Base-by-base conservation (phyloP, 768 basidiomycete genomes). In the Boletus edulis region DNA sequence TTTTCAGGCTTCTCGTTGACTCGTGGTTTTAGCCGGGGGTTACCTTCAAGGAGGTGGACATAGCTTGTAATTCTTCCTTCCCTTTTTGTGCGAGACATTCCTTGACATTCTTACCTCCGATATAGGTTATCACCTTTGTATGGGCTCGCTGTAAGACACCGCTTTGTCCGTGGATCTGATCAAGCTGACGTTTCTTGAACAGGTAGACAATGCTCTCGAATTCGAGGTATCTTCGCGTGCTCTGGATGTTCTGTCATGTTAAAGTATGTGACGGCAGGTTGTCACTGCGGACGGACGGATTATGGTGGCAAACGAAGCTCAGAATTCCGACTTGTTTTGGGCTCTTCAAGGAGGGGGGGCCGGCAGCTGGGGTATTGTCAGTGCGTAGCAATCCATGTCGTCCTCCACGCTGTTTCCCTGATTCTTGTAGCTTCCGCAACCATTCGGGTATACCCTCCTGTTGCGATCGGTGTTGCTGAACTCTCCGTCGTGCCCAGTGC, bases 301-400 rank as follows among this genome's bases (percentile, higher is more conserved):
- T 32, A 63, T 76, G 46, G 72, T 61, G 0, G 77, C 66, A 18
- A 83, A 82, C 54, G 62, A 66, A 4, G 68, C 70, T 53, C 68
- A 72, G 39, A 71, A 82, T 60, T 10, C 68, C 3, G 78, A 82
- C 52, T 69, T 83, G 6, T 83, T 81, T 65, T 83, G 79, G 78
- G 83, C 82, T 2, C 60, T 82, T 22, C 70, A 80, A 29, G 82
- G 81, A 7, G 79, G 78, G 0, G 81, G 81, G 0, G 79, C 77
- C 0, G 77, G 79, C n/a, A 81, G 75, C 12, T 82, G 69, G 59
- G 81, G 77, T 12, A 69, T 82, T 31, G 66, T 81, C 43, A 72
- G 65, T 66, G 43, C 17, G 65, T 65, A 32, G 39, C n/a, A 15
- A 18, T 34, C 7, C 14, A 12, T n/a, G 11, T 22, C 29, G 0